Percentiles rank a stretch among this genome's conserved stretches.
Conservation (phyloP, 2,329 filamentous ascomycete genomes). For the Penicillium sp. region DNA sequence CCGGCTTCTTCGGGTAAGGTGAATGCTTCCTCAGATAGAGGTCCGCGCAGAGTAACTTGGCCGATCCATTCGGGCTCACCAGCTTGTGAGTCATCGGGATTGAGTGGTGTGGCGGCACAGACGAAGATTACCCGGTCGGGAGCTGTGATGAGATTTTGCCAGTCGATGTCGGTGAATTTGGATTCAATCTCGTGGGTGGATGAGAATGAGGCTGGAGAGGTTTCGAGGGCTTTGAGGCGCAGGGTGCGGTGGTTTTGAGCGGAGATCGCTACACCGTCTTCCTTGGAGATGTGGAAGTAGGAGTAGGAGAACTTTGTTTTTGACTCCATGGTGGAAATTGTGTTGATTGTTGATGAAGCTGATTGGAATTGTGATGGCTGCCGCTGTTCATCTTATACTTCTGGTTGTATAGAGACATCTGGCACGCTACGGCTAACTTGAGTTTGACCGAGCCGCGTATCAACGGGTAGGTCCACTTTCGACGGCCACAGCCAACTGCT, state of each 20-base stretch:
- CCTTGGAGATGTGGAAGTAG: constrained; percentile 3
- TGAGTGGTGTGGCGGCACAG: constrained; percentile 21
- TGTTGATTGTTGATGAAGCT: not conserved
- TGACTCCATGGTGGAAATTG: not conserved
- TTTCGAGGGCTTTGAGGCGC: constrained; percentile 31
- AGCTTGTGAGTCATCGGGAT: not conserved
- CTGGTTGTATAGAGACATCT: not conserved
- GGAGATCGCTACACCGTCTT: constrained; percentile 1
- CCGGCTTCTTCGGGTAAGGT: constrained; percentile 25
- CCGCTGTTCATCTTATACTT: not conserved
- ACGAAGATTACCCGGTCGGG: constrained; percentile 31
- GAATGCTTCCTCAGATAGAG: constrained; percentile 24
- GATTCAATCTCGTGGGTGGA: constrained; percentile 35
- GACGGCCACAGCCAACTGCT: not conserved
- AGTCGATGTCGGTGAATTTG: constrained; percentile 23
- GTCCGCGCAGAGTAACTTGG: constrained; percentile 34
- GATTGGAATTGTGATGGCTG: not conserved
- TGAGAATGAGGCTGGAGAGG: constrained; percentile 30
- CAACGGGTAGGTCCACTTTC: not conserved
- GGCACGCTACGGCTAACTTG: not conserved
- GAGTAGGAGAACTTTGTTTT: not conserved
- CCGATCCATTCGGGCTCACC: constrained; percentile 30
- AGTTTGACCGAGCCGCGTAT: constrained; percentile 1
- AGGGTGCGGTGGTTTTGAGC: constrained; percentile 17
- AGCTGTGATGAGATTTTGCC: constrained; percentile 27